phyloP scores from a whole-genome alignment of 2,329 filamentous ascomycete species.

The Fusarium sp. region DNA sequence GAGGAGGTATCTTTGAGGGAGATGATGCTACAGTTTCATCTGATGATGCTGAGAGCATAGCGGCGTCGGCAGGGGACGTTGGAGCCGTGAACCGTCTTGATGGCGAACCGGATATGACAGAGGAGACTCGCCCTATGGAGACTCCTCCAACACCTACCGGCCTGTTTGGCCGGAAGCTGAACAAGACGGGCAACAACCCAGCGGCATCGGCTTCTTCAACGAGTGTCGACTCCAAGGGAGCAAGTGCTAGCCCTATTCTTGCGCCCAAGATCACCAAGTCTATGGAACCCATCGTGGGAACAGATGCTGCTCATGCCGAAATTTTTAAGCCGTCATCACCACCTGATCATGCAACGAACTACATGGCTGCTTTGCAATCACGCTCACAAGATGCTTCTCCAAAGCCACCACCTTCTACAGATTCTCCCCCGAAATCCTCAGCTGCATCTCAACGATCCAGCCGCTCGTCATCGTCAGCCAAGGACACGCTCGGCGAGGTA shows the following conservation, averaged over 20 bases:
- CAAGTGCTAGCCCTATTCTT: slow-evolving; percentile 49
- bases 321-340: slow-evolving; percentile 69
- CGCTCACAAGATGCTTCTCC: slow-evolving; percentile 69
- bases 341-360: slow-evolving; percentile 70
- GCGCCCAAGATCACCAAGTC: slow-evolving; percentile 56
- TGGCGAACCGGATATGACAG: slow-evolving; percentile 52
- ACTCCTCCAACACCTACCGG: slow-evolving; percentile 50
- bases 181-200: slow-evolving; percentile 50
- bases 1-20: slow-evolving; percentile 84
- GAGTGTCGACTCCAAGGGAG: slow-evolving; percentile 60
- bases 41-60: slow-evolving; percentile 33
- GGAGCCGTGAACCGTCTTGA: slow-evolving; percentile 61
- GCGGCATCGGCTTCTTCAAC: slow-evolving; percentile 59
- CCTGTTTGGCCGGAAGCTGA: slow-evolving; percentile 64
- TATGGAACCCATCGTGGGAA: slow-evolving; percentile 74
- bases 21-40: slow-evolving; percentile 59
- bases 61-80: slow-evolving; percentile 57
- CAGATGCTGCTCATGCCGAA: slow-evolving; percentile 75
- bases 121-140: slow-evolving; percentile 60
- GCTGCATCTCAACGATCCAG: slow-evolving; percentile 56
- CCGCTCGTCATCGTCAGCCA: slow-evolving; percentile 61
- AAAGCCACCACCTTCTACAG: slow-evolving; percentile 50
- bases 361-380: slow-evolving; percentile 77
- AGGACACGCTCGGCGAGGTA: slow-evolving; percentile 56
- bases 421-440: slow-evolving; percentile 50